A percentile compares a stretch with the other conserved stretches of the same genome.
These are phyloP conservation scores for Apiospora malaysiana DNA, from an alignment of 2,329 filamentous ascomycete genomes.

Conservation along the genomic window DNA sequence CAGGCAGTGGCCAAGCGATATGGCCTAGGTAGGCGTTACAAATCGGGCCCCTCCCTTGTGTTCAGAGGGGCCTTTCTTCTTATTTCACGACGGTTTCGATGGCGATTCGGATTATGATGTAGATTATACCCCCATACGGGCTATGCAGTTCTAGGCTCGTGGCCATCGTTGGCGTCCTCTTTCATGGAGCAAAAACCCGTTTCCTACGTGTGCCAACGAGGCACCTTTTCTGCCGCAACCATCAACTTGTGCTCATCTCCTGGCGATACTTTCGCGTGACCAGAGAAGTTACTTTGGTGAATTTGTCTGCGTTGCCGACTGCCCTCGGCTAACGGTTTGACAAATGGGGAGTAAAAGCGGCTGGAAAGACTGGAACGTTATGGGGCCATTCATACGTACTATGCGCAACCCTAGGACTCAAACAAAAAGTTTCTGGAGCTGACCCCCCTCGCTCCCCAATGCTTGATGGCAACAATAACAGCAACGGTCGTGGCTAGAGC, in stretches of 20 bases:
- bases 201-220: neutral
- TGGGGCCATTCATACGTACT: neutral
- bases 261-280: neutral
- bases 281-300: neutral
- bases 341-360: neutral
- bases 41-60: constrained; percentile 20
- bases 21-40: constrained; percentile 34
- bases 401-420: neutral
- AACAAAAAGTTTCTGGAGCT: neutral
- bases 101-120: neutral
- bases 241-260: neutral
- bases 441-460: neutral
- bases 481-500: neutral
- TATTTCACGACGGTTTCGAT: neutral
- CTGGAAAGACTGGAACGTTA: neutral
- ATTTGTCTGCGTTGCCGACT: neutral
- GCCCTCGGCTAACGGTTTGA: neutral
- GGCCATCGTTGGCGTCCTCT: neutral
- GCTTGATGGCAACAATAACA: neutral
- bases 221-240: neutral
- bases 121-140: constrained; percentile 11
- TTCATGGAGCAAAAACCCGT: neutral
- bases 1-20: constrained; percentile 20
- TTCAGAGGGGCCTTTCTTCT: neutral
- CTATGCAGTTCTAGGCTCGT: constrained; percentile 11